These are phyloP conservation scores for Penicillium antarcticum DNA, from an alignment of 495 filamentous ascomycete genomes.

Conservation along the genomic window DNA sequence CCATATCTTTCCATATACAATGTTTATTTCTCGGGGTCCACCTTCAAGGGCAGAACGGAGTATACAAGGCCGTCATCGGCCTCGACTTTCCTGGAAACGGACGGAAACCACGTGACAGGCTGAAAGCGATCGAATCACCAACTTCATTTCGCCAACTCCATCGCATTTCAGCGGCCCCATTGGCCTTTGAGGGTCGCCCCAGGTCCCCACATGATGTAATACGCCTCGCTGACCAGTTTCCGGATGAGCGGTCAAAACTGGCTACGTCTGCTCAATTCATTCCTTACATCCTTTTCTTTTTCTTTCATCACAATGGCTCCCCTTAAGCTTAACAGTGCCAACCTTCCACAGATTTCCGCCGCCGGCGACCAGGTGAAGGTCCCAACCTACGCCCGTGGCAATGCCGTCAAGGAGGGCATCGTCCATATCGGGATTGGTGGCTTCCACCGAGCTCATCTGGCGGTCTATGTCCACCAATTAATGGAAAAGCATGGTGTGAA, in stretches of 20 bases:
- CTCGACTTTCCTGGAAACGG: too few relatives aligned
- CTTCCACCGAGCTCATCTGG: conserved; percentile 49
- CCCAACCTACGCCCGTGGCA: conserved; percentile 36
- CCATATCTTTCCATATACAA: too few relatives aligned
- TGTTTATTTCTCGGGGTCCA: too few relatives aligned
- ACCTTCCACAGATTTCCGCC: conserved; percentile 33
- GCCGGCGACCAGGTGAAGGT: conserved; percentile 28
- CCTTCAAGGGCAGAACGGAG: too few relatives aligned
- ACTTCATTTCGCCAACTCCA: too few relatives aligned
- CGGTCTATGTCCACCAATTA: conserved; percentile 44
- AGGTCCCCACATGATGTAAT: conserved; percentile 17
- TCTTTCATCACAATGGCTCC: conserved; percentile 32
- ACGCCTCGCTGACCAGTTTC: background rate
- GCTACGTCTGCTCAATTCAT: conserved; percentile 7
- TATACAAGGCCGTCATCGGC: too few relatives aligned
- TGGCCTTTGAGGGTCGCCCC: too few relatives aligned
- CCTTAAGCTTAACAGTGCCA: conserved; percentile 39
- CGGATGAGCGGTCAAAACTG: conserved; percentile 18
- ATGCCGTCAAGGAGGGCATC: conserved; percentile 47
- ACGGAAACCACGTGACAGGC: too few relatives aligned
- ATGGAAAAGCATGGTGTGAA: conserved; percentile 42
- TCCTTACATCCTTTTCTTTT: conserved; percentile 3
- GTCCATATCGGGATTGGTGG: conserved; percentile 48
- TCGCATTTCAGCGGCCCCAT: too few relatives aligned
- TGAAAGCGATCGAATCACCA: too few relatives aligned